Conservation (phyloP, 371 early-diverging fungal species). For the Mortierella sp. region DNA sequence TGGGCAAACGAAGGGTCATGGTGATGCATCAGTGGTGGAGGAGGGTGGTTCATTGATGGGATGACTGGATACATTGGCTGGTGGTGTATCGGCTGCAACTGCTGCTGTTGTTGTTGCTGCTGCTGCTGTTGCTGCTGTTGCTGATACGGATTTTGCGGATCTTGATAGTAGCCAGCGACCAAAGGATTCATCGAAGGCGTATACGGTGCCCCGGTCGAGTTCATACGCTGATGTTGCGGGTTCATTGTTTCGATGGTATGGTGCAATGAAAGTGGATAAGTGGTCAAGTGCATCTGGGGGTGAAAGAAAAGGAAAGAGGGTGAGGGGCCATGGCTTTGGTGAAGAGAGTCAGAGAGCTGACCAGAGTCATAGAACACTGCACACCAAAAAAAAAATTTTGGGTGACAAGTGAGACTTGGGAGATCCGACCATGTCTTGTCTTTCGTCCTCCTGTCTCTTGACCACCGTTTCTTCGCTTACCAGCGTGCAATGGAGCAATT, state of each 20-base stretch:
- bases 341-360: too few species aligned
- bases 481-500: too few species aligned
- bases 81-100: conserved; percentile 16
- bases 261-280: neutral
- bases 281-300: neutral
- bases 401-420: too few species aligned
- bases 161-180: conserved; percentile 4
- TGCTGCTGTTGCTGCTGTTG: conserved; percentile 26
- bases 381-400: too few species aligned
- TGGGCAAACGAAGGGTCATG: conserved; percentile 46
- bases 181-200: conserved; percentile 8
- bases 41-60: conserved; percentile 41
- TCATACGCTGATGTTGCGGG: conserved; percentile 24
- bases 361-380: too few species aligned
- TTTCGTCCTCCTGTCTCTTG: too few species aligned
- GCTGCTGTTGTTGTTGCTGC: conserved; percentile 22
- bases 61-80: conserved; percentile 36
- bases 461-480: too few species aligned
- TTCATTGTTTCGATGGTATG: conserved; percentile 15
- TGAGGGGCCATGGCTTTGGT: too few species aligned
- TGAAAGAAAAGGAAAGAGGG: too few species aligned
- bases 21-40: conserved; percentile 49
- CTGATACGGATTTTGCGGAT: conserved; percentile 10
- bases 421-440: too few species aligned
- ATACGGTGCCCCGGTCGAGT: conserved; percentile 15